Conservation (phyloP, 2,329 filamentous ascomycete genomes). For the Albophoma yamanashiensis region DNA sequence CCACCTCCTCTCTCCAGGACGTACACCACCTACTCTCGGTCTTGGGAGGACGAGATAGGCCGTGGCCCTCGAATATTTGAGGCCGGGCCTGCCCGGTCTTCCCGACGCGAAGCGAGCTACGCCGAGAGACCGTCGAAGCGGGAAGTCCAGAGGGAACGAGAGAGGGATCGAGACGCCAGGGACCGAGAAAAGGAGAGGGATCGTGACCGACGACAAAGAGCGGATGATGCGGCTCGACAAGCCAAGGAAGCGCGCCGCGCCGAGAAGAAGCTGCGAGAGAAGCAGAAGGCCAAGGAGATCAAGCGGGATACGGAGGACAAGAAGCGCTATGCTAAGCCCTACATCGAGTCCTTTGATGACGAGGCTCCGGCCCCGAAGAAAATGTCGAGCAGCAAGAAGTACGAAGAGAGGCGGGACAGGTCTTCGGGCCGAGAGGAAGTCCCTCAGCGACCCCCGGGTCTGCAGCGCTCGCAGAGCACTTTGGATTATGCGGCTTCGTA, state of each 20-base stretch:
- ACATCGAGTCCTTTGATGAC: slow-evolving; percentile 23
- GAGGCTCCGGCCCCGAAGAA: slow-evolving; percentile 20
- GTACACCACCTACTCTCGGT: slow-evolving; percentile 24
- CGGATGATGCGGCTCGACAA: slow-evolving; percentile 15
- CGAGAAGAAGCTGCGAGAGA: slow-evolving; percentile 23
- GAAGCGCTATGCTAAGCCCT: slow-evolving; percentile 21
- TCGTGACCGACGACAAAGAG: slow-evolving; percentile 8
- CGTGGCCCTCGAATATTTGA: slow-evolving; percentile 31
- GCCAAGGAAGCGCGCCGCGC: slow-evolving; percentile 20
- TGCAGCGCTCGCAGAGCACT: slow-evolving; percentile 12
- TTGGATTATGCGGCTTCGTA: slow-evolving; percentile 15
- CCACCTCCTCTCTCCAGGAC: slow-evolving; percentile 18
- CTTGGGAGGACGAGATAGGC: slow-evolving; percentile 37
- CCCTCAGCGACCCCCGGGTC: slow-evolving; percentile 10
- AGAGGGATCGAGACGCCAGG: slow-evolving; percentile 5
- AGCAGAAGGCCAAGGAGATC: slow-evolving; percentile 26
- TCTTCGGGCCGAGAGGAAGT: slow-evolving; percentile 21
- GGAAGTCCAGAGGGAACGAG: slow-evolving; percentile 28
- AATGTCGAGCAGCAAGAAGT: slow-evolving; percentile 26
- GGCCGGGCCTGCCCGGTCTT: slow-evolving; percentile 19
- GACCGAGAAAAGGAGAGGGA: slow-evolving; percentile 11
- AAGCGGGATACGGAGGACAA: slow-evolving; percentile 26
- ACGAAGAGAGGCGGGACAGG: slow-evolving; percentile 25
- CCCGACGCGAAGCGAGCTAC: slow-evolving; percentile 37
- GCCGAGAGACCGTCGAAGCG: slow-evolving; percentile 32